These are phyloP conservation scores for Pelargonium citronellum DNA, from an alignment of 441 rosid species.

Conservation along the genomic window DNA sequence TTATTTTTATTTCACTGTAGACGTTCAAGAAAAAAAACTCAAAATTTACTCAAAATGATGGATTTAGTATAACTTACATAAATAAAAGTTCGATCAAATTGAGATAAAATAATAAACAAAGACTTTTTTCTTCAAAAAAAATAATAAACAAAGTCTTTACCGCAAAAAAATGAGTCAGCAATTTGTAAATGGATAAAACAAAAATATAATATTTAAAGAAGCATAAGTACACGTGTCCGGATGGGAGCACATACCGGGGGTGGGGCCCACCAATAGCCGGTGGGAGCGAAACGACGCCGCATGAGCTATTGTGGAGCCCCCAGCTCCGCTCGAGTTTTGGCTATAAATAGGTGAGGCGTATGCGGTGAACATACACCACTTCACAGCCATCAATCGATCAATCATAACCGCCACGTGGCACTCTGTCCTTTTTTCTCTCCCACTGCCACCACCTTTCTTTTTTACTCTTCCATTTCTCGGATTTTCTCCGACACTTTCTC, in stretches of 20 bases:
- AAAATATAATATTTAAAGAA: background rate
- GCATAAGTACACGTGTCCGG: background rate
- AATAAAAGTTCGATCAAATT: too few species aligned
- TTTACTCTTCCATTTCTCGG: background rate
- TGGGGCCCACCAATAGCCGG: background rate
- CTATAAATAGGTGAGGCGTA: background rate
- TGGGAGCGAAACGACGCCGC: slow-evolving; percentile 5
- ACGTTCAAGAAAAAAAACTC: too few species aligned
- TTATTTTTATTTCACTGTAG: too few species aligned
- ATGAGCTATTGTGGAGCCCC: background rate
- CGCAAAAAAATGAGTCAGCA: background rate
- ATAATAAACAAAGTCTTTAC: too few species aligned
- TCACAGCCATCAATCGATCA: background rate
- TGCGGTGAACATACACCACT: slow-evolving; percentile 4
- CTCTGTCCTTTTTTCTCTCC: background rate
- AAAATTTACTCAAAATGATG: too few species aligned
- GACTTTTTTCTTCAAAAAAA: too few species aligned
- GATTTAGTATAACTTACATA: too few species aligned
- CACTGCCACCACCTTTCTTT: background rate
- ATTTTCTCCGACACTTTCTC: background rate
- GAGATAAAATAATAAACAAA: too few species aligned
- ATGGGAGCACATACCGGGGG: background rate
- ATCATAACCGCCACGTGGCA: background rate
- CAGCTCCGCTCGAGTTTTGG: background rate
- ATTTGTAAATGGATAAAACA: background rate